These are phyloP conservation scores for Candida ficus DNA, from an alignment of 805 yeast species.

Conservation along the genomic window DNA sequence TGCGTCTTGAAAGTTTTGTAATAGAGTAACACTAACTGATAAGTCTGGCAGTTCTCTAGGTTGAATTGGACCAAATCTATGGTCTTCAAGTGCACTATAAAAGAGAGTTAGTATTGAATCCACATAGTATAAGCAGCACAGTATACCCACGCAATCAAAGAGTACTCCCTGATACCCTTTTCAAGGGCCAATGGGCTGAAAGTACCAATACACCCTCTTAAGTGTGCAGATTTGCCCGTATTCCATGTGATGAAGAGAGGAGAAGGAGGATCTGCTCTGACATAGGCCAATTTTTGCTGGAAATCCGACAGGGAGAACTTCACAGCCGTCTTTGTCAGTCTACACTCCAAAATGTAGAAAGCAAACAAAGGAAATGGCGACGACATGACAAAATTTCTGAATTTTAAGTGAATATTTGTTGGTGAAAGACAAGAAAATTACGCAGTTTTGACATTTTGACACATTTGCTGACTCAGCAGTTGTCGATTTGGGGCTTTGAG, in stretches of 20 bases:
- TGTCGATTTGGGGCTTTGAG: too few species aligned
- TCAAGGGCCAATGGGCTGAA: conserved; percentile 53
- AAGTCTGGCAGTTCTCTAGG: conserved; percentile 47
- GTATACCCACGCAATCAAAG: conserved; percentile 50
- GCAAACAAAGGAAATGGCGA: conserved; percentile 27
- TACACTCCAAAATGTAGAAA: conserved; percentile 23
- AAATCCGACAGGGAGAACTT: conserved; percentile 13
- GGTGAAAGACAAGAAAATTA: neutral
- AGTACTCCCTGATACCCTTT: conserved; percentile 55
- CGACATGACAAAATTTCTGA: too few species aligned
- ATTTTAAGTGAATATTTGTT: neutral
- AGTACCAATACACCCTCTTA: conserved; percentile 95
- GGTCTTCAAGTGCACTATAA: conserved; percentile 74
- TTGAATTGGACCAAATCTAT: conserved; percentile 66
- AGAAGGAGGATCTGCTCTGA: conserved; percentile 19
- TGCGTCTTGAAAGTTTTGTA: conserved; percentile 52
- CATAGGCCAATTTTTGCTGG: conserved; percentile 8
- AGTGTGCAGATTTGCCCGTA: conserved; percentile 26
- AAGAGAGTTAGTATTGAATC: too few species aligned
- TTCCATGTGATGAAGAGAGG: conserved; percentile 93
- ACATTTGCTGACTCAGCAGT: neutral
- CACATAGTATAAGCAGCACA: too few species aligned
- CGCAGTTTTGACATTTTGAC: neutral
- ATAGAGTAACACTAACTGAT: conserved; percentile 50
- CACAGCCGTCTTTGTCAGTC: neutral